Base-by-base conservation (phyloP, 495 filamentous ascomycete genomes). In the Parathielavia hyrcaniae region DNA sequence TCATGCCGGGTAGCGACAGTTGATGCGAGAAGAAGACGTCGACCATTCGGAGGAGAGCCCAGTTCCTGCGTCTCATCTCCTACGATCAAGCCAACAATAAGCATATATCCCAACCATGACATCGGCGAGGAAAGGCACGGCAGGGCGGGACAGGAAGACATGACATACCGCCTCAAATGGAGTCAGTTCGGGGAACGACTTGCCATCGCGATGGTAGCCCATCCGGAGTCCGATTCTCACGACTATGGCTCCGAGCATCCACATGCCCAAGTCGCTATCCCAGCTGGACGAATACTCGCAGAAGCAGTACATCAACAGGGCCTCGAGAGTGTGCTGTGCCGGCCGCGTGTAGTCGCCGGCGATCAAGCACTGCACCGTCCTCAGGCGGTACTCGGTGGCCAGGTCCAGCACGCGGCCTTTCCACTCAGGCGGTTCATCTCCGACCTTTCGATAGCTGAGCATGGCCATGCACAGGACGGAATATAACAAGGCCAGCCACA, bases 181-280 rank as follows among this genome's bases (percentile, higher is more conserved):
- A 5, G 84, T 83, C 60, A 99, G 86, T 50, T 83, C 84, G 13
- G 88, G 79, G 65, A 90, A 96, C 71, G 86, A 84, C 64, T 86
- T 88, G 14, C 89, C 83, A 68, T 99, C 93, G 55, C 95, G 83
- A 66, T 99, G 93, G 59, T 96, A 95, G 47, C 93, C 93, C 89
- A 96, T 96, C 26, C 89, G 81, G 79, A 97, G 90, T 11, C 92
- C 89, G 54, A 96, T 74, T 55, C 92, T 84, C 23, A 88, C 84
- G 59, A 95, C 83, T 64, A 95, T 82, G 20, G 89, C 87, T 9
- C 83, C 79, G 54, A 93, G 80, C 47, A 96, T 76, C 86, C 91
- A 95, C 11, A 95, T 76, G 12, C 85, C 86, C 11, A 87, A 76
- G 58, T 97, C 91, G 12, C 87, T 81, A 61, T 96, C 90, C 73